Base-by-base conservation (phyloP, 805 yeast genomes). In the Kluyveromyces siamensis region DNA sequence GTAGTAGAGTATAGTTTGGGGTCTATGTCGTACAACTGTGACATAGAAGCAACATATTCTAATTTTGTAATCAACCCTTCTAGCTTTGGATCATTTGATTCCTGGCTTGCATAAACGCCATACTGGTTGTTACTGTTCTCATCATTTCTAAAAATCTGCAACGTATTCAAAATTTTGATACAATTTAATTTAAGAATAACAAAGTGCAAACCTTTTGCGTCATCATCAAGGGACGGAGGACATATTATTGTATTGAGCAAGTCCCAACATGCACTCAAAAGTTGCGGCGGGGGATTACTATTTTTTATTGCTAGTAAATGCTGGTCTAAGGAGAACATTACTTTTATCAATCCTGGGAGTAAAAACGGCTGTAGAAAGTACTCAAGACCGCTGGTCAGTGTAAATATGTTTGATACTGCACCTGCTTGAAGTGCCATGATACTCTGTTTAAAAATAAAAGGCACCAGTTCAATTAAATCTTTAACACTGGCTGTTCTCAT, bases 341-440 rank as follows among this genome's bases (percentile, higher is more conserved):
- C 75, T n/a, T 78, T 76, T 6, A 77, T 67, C 35, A 81, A 59
- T 11, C 83, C 75, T 8, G 76, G 70, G 1, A 85, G 71, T 54
- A 91, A 70, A 53, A 87, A 85, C 2, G 87, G 84, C 58, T 90
- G 96, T 41, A 85, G 71, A 55, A 91, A 84, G 58, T 90, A 88
- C 58, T 90, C 97, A 36, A 91, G 70, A 0, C 96, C 97, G 48
- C 85, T 86, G 44, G 73, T 74, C 39, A 88, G 70, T 5, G 80
- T 75, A 4, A 81, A 82, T 9, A 74, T 62, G 53, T 80, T 83
- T 3, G 87, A 71, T 13, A 78, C 66, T 1, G 77, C 79, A 21
- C 73, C 65, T 6, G 53, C 46, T 19, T 75, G 74, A 45, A 79
- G 72, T 0, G 95, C 86, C 14, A 73, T 61, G 11, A 87, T 71